phyloP scores from a whole-genome alignment of 352 stramenopile genomes.

The Globisporangium yorkense region DNA sequence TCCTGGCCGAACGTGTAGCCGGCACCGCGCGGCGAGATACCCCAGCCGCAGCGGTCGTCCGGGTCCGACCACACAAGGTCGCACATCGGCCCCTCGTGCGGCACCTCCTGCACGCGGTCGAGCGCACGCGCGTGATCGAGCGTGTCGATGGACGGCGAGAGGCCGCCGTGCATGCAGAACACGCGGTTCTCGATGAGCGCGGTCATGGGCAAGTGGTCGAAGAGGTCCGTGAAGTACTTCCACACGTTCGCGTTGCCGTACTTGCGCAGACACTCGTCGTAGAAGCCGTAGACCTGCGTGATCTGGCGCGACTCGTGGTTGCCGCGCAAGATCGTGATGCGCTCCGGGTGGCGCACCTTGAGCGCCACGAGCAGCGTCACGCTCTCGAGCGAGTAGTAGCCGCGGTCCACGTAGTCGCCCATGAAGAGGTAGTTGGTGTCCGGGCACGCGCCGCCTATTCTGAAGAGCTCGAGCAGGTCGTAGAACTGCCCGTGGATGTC shows the following conservation, averaged over 20 bases:
- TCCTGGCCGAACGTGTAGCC: constrained; percentile 87
- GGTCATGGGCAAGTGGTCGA: constrained; percentile 86
- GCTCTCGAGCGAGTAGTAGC: constrained; percentile 86
- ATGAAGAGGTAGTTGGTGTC: constrained; percentile 92
- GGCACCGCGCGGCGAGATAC: constrained; percentile 79
- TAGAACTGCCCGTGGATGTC: constrained; percentile 91
- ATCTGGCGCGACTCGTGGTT: constrained; percentile 52
- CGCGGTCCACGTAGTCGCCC: constrained; percentile 87
- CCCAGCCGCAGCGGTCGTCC: constrained; percentile 83
- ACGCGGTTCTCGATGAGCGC: constrained; percentile 86
- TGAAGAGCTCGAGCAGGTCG: constrained; percentile 86
- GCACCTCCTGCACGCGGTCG: constrained; percentile 84
- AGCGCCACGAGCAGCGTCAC: constrained; percentile 79
- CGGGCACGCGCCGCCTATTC: constrained; percentile 81
- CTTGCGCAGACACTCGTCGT: constrained; percentile 69
- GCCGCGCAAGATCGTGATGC: constrained; percentile 75
- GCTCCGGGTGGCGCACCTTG: constrained; percentile 82
- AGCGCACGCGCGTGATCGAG: constrained; percentile 80
- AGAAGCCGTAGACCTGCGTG: constrained; percentile 46
- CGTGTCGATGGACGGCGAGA: constrained; percentile 86
- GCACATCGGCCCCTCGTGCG: constrained; percentile 85
- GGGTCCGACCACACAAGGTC: constrained; percentile 88
- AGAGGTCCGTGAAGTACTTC: constrained; percentile 90
- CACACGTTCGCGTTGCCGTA: constrained; percentile 86
- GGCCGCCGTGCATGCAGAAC: constrained; percentile 87